These are phyloP conservation scores for Globisporangium spinosum DNA, from an alignment of 352 stramenopile genomes.

Conservation along the genomic window DNA sequence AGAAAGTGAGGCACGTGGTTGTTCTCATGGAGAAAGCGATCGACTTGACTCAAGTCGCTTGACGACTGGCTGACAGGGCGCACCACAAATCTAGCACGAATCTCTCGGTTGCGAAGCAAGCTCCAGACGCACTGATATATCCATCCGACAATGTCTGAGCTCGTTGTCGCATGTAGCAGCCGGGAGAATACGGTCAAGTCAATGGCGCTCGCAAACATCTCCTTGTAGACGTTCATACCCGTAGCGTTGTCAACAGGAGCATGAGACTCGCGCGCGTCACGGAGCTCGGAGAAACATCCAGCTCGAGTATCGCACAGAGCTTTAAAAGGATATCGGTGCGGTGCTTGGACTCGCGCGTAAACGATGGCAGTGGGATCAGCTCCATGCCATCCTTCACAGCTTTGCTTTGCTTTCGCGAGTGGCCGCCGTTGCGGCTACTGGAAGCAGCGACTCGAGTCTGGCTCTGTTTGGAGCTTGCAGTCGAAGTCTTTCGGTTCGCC, in stretches of 20 bases:
- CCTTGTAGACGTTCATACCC: background rate
- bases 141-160: background rate
- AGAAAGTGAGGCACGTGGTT: background rate
- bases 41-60: background rate
- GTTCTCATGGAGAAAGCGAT: background rate
- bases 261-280: constrained; percentile 1
- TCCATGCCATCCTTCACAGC: background rate
- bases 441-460: background rate
- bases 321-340: background rate
- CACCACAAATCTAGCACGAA: background rate
- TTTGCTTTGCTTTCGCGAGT: background rate
- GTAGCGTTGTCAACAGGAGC: background rate
- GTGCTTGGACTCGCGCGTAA: background rate
- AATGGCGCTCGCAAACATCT: background rate
- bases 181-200: background rate
- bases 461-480: background rate
- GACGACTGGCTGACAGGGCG: background rate
- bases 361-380: background rate
- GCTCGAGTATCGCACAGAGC: background rate
- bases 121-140: background rate
- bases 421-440: background rate
- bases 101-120: background rate
- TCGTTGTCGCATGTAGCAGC: background rate
- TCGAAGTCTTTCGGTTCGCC: background rate
- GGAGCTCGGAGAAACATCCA: background rate